Evolutionary conservation across 345 rosid genomes (phyloP), one percentile per base, ranked within the genome.

Genomic region (Turritis glabra): DNA sequence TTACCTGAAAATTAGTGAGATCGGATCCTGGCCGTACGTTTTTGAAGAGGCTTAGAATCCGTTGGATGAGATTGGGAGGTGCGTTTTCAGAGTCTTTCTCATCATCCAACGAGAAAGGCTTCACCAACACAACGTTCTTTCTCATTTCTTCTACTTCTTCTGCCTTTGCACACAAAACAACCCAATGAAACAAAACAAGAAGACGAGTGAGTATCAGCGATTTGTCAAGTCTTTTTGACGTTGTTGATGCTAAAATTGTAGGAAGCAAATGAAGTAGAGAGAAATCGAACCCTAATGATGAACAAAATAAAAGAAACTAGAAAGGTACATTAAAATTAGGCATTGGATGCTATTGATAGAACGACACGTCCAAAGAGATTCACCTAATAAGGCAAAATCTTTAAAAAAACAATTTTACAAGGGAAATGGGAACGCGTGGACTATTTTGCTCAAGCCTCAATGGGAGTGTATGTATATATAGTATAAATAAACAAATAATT

Each of bases 21-120:
- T 90, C 90, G 3, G 88, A 80, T 52, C 96, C 92, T 6, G 84
- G 81, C 35, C 88, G 80, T 35, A 88, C 77, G 26, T 79, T 82
- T 10, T 77, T 83, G 53, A 92, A 75, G 12, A 92, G 85, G 30
- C 91, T 77, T 35, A 82, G 46, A 33, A 86, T 52, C 26, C 88
- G 89, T 26, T 69, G 85, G 38, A 85, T 59, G 50, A 85, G 64
- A 72, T 80, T 84, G 2, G 93, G 85, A 73, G 90, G 84, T 14
- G 55, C 37, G 14, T 74, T 73, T 47, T 84, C 79, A 30, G 8
- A 57, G 11, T 74, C 81, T 1, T 81, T 75, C 15, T 86, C 91
- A 13, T 77, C 89, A 7, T 88, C 80, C 5, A 86, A 71, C 21
- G 81, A 59, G 12, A 85, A 53, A 3, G 93, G 95, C 73, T 82